Base-by-base conservation (phyloP, 2,329 filamentous ascomycete genomes). In the Claviceps purpurea region DNA sequence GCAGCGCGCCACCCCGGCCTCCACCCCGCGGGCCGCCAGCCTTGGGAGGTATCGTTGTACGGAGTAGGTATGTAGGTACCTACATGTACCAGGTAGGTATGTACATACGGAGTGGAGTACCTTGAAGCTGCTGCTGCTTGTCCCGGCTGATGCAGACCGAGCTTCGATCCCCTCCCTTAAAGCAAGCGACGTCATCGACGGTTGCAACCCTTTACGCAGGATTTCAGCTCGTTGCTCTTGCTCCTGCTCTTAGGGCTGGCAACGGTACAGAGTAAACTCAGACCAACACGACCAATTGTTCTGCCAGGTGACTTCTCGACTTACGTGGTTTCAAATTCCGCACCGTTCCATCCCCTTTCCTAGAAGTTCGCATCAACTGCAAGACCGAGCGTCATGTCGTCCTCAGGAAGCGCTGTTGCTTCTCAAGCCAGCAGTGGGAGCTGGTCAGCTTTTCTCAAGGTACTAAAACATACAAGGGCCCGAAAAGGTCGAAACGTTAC, bases 401-500 rank as follows among this genome's bases (percentile, higher is more conserved):
- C 62, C 7, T 60, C 64, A 39, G 58, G 56, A 55, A 56, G 61
- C 22, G 51, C 56, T 24, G 56, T 64, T 34, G 59, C 67, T 43
- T 57, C 68, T 37, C 65, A 69, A 55, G 68, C 69, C 46, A 65
- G 61, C 57, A 70, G 68, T 61, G 68, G 72, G 56, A 75, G 72
- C 64, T 78, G 75, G 75, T 64, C 72, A 30, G 67, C 74, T 41
- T 77, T 77, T 58, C 65, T 77, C 55, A 77, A 76, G 71, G 74
- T 77, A 61, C 37, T 55, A 6, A 2, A 41, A 52, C 38, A 34
- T 7, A n/a, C 39, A 3, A 34, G 42, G 7, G 3, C n/a, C n/a
- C 5, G 4, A 34, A 11, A 34, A 11, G 30, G 30, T 34, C 30
- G 30, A 11, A 11, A 34, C 30, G 30, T 34, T 11, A 34, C 30